Conservation (phyloP, 83 land plant species). For the Isoetes engelmannii region DNA sequence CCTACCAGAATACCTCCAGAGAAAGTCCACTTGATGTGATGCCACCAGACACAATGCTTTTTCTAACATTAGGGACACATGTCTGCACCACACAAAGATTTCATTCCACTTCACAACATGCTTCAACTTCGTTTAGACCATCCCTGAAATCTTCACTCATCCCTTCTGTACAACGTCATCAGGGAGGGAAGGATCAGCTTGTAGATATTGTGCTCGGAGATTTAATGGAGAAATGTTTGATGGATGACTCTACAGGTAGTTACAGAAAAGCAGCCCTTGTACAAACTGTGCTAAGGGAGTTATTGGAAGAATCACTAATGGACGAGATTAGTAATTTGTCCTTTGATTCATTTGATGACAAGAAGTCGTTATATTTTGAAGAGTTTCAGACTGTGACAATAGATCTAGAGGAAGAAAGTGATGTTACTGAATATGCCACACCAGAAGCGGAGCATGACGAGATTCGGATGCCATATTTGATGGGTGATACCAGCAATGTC, state of each 20-base stretch:
- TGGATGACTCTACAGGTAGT: background rate
- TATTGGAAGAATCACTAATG: background rate
- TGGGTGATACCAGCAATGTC: too few species aligned
- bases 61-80: too few species aligned
- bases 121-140: background rate
- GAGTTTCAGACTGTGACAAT: background rate
- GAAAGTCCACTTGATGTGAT: background rate
- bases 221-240: background rate
- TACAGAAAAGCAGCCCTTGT: background rate
- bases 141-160: background rate
- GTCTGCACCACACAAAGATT: too few species aligned
- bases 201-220: background rate
- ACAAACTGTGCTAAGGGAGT: background rate
- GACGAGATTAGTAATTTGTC: background rate
- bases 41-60: too few species aligned
- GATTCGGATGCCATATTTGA: too few species aligned
- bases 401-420: too few species aligned
- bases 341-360: constrained; percentile 4
- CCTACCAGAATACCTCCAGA: background rate
- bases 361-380: constrained; percentile 1
- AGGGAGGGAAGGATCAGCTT: background rate
- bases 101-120: too few species aligned
- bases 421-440: too few species aligned
- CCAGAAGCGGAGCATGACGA: too few species aligned
- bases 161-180: background rate